phyloP scores from a whole-genome alignment of 1,139 yeast genomes.

The Yamadazyma sp. region DNA sequence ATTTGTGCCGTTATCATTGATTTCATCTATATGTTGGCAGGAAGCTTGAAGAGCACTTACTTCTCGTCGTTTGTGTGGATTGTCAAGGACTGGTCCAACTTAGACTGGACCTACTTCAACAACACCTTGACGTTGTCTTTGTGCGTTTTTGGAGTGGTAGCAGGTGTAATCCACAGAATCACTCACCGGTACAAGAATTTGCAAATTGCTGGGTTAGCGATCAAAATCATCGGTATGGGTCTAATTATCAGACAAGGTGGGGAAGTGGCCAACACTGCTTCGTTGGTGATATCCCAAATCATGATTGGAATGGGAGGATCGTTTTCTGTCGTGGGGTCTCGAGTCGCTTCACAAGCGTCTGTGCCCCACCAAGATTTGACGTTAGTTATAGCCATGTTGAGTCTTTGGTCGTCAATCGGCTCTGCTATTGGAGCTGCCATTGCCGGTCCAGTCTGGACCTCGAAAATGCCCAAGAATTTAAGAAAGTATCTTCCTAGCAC shows the following conservation, averaged over 20 bases:
- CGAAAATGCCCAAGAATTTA: conserved; percentile 31
- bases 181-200: conserved; percentile 30
- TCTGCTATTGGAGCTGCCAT: conserved; percentile 44
- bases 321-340: conserved; percentile 27
- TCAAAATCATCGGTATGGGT: conserved; percentile 29
- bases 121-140: conserved; percentile 31
- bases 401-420: conserved; percentile 43
- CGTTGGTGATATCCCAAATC: conserved; percentile 20
- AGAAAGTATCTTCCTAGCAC: conserved; percentile 22
- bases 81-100: conserved; percentile 23
- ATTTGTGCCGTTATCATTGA: conserved; percentile 22
- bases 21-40: conserved; percentile 16
- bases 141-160: conserved; percentile 32
- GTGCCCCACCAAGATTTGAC: conserved; percentile 49
- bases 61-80: conserved; percentile 17
- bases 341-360: conserved; percentile 32
- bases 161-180: conserved; percentile 26
- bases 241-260: conserved; percentile 12
- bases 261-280: conserved; percentile 19
- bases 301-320: conserved; percentile 32
- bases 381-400: conserved; percentile 40
- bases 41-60: conserved; percentile 18
- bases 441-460: conserved; percentile 49
- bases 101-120: conserved; percentile 32
- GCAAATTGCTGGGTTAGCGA: conserved; percentile 25